These are phyloP conservation scores for Penium margaritaceum DNA, from an alignment of 139 green algal species.

Conservation along the genomic window DNA sequence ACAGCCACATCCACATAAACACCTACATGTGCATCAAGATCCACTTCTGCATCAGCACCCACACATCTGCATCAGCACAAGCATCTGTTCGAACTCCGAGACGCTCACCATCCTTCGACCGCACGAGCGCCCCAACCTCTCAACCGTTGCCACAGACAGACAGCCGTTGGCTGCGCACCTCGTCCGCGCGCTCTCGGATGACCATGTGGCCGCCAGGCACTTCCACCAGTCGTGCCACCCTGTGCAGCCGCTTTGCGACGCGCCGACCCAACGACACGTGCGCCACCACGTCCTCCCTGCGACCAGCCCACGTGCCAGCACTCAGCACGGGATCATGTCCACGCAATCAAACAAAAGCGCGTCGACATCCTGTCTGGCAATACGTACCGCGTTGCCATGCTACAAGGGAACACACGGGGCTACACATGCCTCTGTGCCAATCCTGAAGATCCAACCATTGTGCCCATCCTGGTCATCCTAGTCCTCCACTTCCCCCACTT, in stretches of 20 bases:
- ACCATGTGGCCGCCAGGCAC: constrained; percentile 15
- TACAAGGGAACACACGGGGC: not conserved
- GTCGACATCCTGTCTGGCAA: not conserved
- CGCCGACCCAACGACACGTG: not conserved
- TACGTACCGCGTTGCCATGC: not conserved
- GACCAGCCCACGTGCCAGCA: no score
- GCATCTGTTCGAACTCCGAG: no score
- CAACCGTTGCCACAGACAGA: no score
- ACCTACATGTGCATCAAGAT: no score
- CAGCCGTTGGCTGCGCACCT: constrained; percentile 29
- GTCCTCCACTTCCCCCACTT: not conserved
- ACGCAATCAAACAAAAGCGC: not conserved
- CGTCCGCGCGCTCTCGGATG: constrained; percentile 6
- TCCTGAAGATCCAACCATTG: not conserved
- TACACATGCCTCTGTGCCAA: not conserved
- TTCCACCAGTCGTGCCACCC: not conserved
- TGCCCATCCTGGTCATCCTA: not conserved
- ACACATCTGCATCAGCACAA: no score
- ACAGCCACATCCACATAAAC: no score
- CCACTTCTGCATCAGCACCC: no score
- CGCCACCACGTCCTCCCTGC: constrained; percentile 3
- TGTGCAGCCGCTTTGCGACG: not conserved
- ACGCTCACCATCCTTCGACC: no score
- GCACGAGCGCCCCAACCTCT: no score
- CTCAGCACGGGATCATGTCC: no score